These are phyloP conservation scores for Adansonia gregorii DNA, from an alignment of 441 rosid genomes.

Conservation along the genomic window DNA sequence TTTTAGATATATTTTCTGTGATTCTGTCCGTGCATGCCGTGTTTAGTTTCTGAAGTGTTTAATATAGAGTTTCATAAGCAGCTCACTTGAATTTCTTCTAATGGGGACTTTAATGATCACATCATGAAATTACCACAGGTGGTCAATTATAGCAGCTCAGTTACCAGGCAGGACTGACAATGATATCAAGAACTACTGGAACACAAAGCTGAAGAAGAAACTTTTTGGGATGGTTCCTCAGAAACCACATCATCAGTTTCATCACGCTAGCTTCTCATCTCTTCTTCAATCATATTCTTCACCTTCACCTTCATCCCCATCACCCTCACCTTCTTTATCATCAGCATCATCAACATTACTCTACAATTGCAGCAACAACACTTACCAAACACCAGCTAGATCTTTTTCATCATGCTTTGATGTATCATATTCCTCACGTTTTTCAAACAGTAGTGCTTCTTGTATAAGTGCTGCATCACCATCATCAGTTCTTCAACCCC, in stretches of 20 bases:
- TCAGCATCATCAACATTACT: constrained; percentile 37
- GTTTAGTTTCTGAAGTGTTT: constrained; percentile 10
- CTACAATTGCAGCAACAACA: constrained; percentile 37
- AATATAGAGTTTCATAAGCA: neutral
- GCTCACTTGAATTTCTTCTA: constrained; percentile 17
- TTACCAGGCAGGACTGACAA: constrained; percentile 95
- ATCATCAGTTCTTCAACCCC: constrained; percentile 41
- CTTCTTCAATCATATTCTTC: constrained; percentile 33
- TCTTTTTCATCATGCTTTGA: constrained; percentile 39
- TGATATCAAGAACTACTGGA: constrained; percentile 96
- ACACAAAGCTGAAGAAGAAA: constrained; percentile 96
- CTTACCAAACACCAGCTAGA: constrained; percentile 38
- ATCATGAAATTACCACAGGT: constrained; percentile 49
- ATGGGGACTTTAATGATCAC: neutral
- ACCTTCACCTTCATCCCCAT: constrained; percentile 33
- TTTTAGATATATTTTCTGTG: constrained; percentile 29
- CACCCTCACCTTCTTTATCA: neutral
- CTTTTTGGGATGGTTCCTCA: constrained; percentile 45
- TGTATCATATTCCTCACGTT: constrained; percentile 42
- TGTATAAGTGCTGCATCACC: neutral
- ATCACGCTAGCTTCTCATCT: constrained; percentile 39
- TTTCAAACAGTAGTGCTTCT: constrained; percentile 30
- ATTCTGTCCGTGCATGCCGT: constrained; percentile 36
- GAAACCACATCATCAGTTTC: constrained; percentile 35
- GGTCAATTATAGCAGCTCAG: constrained; percentile 97